Conservation (phyloP, 257 asterid species). For the Solanum peruvianum region DNA sequence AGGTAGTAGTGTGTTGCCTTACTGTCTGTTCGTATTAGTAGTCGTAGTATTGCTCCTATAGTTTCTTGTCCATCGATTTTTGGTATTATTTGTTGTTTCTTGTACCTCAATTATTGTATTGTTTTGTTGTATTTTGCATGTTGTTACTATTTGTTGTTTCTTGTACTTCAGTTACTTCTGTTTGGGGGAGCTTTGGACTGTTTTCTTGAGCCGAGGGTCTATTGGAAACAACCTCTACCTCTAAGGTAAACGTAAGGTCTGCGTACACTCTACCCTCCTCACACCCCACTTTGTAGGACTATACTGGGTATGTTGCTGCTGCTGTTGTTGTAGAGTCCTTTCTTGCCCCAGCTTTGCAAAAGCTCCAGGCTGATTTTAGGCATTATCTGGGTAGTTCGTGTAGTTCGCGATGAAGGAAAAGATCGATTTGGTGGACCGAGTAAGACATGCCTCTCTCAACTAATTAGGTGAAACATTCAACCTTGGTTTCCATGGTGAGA, state of each 20-base stretch:
- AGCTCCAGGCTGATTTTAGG: background rate
- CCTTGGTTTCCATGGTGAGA: background rate
- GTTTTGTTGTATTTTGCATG: background rate
- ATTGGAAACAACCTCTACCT: background rate
- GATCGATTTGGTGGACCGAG: background rate
- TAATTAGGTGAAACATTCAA: background rate
- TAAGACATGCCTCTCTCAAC: background rate
- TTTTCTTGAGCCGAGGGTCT: background rate
- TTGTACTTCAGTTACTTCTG: background rate
- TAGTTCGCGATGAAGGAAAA: background rate
- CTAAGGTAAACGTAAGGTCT: background rate
- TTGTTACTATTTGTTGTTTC: background rate
- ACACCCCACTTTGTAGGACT: background rate
- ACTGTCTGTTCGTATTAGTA: background rate
- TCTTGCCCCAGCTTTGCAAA: background rate
- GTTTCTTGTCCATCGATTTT: background rate
- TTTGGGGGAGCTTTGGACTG: background rate
- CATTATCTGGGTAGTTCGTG: background rate
- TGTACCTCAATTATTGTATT: background rate
- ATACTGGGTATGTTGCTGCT: background rate
- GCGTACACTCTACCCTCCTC: background rate
- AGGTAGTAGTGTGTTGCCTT: background rate
- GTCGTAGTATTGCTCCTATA: background rate
- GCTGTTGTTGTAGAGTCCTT: background rate
- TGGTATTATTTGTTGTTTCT: background rate